These are phyloP conservation scores for Cyclotella sp. DNA, from an alignment of 108 stramenopile genomes.

Conservation along the genomic window DNA sequence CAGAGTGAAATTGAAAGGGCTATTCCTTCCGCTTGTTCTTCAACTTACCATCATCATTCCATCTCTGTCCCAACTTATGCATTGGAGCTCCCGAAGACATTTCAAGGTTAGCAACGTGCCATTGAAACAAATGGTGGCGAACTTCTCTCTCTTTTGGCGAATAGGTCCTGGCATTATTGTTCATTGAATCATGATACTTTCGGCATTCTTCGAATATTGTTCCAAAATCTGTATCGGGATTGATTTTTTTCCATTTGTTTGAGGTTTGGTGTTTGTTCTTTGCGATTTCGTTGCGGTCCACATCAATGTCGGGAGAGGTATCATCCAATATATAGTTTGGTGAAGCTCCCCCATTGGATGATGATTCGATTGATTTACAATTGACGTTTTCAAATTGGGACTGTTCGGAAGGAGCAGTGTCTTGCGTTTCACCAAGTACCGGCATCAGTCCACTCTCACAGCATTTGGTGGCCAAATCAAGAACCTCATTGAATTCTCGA, in stretches of 20 bases:
- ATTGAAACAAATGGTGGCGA: conserved; percentile 68
- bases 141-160: conserved; percentile 24
- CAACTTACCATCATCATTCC: conserved; percentile 75
- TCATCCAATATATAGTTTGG: conserved; percentile 37
- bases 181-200: conserved; percentile 22
- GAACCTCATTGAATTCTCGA: conserved; percentile 69
- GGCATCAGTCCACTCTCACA: conserved; percentile 36
- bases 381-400: too few species aligned
- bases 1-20: background rate
- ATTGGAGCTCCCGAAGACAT: conserved; percentile 86
- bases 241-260: conserved; percentile 12
- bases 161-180: background rate
- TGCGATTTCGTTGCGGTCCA: background rate
- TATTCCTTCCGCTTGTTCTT: too few species aligned
- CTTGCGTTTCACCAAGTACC: background rate
- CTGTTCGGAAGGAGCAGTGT: background rate
- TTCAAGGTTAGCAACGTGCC: conserved; percentile 94
- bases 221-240: conserved; percentile 37
- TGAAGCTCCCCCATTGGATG: background rate
- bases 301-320: conserved; percentile 4
- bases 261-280: background rate
- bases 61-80: conserved; percentile 72
- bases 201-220: conserved; percentile 45
- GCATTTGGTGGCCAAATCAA: conserved; percentile 65
- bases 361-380: background rate